phyloP scores from a whole-genome alignment of 495 filamentous ascomycete species.

The Venustampulla echinocandica region DNA sequence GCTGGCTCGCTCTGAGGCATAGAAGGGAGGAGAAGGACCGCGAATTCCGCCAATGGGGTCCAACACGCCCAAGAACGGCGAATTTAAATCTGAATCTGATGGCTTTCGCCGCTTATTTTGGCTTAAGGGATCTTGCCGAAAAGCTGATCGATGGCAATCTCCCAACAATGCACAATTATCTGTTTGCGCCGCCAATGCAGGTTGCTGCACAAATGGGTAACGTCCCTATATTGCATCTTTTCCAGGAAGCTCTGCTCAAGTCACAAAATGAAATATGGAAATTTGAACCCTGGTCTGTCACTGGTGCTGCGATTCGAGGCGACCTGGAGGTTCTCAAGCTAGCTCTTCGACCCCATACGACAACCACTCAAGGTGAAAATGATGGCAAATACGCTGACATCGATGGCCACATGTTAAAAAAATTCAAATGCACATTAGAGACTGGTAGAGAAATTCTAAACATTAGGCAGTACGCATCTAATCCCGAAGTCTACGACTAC shows the following conservation, averaged over 20 bases:
- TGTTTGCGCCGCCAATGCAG: conserved; percentile 3
- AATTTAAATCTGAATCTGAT: not conserved
- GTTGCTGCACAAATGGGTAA: conserved; percentile 5
- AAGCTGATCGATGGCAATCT: not conserved
- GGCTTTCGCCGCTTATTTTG: not conserved
- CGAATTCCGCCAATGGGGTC: not conserved
- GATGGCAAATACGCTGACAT: not conserved
- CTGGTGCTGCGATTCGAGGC: conserved; percentile 2
- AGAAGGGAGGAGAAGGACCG: not conserved
- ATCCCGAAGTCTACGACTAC: conserved; percentile 9
- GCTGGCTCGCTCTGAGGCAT: not conserved
- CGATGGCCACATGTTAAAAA: not conserved
- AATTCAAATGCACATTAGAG: not conserved
- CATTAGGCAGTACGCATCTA: not conserved
- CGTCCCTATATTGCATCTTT: not conserved
- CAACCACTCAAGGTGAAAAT: not conserved
- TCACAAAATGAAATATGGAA: not conserved
- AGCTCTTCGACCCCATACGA: not conserved
- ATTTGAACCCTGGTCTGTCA: not conserved
- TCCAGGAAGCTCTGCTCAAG: conserved; percentile 1
- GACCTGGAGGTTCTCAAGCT: conserved; percentile 8
- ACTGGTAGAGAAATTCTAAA: not conserved
- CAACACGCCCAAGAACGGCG: not conserved
- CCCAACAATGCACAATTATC: conserved; percentile 2
- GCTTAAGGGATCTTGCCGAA: not conserved